A percentile compares a stretch with the other conserved stretches of the same genome.
Evolutionary conservation across 2,329 filamentous ascomycete genomes (phyloP).

Genomic region (Drechslera avenae): DNA sequence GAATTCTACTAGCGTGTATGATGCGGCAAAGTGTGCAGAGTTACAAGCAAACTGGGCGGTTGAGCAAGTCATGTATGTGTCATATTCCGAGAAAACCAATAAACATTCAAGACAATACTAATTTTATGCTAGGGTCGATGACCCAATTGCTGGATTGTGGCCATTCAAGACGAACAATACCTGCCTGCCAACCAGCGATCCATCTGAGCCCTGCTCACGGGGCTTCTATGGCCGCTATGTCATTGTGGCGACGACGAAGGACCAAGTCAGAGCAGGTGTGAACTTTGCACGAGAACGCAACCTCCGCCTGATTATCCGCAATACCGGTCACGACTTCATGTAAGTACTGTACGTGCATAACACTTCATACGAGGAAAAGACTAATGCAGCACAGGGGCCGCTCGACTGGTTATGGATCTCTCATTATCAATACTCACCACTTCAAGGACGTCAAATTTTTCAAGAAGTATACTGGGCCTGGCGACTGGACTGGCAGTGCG

Average conservation of each 20-base stretch:
- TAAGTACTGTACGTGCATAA: conserved; percentile 1
- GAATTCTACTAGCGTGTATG: conserved; percentile 30
- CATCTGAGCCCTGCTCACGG: conserved; percentile 34
- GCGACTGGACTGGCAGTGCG: conserved; percentile 41
- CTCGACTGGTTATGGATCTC: conserved; percentile 41
- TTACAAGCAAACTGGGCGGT: conserved; percentile 33
- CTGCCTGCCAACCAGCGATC: conserved; percentile 34
- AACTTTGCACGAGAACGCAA: conserved; percentile 42
- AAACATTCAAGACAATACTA: background rate
- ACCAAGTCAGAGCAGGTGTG: conserved; percentile 43
- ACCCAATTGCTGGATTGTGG: conserved; percentile 42
- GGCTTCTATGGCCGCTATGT: conserved; percentile 44
- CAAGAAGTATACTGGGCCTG: conserved; percentile 39
- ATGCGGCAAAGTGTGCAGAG: conserved; percentile 34
- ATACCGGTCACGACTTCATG: conserved; percentile 47
- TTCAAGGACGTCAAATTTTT: conserved; percentile 42
- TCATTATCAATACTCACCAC: conserved; percentile 47
- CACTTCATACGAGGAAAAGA: background rate
- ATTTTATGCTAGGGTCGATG: conserved; percentile 31
- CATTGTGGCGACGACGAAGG: conserved; percentile 39
- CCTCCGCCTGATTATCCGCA: conserved; percentile 41
- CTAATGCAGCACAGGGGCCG: conserved; percentile 30
- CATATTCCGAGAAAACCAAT: background rate
- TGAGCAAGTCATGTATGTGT: conserved; percentile 41
- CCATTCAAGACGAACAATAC: conserved; percentile 44